Evolutionary conservation across 208 protist genomes (phyloP), one percentile per base, ranked within the genome.

Genomic region (Zelonia costaricensis): DNA sequence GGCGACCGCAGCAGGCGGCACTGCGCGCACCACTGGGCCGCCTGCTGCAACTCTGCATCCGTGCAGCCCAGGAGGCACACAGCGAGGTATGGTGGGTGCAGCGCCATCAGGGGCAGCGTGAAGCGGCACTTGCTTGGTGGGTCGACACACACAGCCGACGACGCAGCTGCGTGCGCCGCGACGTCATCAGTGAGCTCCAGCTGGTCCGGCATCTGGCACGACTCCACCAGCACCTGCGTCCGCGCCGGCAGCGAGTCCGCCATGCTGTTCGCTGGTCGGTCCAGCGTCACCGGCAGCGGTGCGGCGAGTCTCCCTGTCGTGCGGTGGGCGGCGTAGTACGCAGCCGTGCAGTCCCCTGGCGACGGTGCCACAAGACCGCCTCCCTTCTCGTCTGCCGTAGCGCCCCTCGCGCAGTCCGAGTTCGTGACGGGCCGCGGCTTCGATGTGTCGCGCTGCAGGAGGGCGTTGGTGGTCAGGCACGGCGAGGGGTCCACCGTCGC

Each of bases 1-100:
- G 80, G 76, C 10, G 69, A 60, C 20, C 81, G 71, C 30, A 94
- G 51, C 57, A 92, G 86, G 35, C 88, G 77, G 49, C 82, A 91
- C 18, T 63, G 33, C 3, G 45, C 59, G n/a, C 76, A 58, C 56
- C 62, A 69, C 22, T 69, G 56, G 1, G 23, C 48, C 0, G 68
- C 76, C 27, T 74, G 67, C 2, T 53, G 54, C 45, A 56, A 42
- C 69, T 91, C 82, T 12, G 57, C 51, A 3, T 51, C 46, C 0
- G 71, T 82, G 63, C 84, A 91, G 36, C 82, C 82, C 8, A 89
- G 36, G 8, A 91, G 52, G 18, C 61, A 51, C 18, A 94, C 69
- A 4, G 65, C 56, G 16, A 92, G 54, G 62, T 76, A 86, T 0
- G 87, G 81, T 7, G 53, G 55, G 51, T 72, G 68, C 31, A 64